Evolutionary conservation across 345 rosid genomes (phyloP).

Genomic region (Passiflora organensis): DNA sequence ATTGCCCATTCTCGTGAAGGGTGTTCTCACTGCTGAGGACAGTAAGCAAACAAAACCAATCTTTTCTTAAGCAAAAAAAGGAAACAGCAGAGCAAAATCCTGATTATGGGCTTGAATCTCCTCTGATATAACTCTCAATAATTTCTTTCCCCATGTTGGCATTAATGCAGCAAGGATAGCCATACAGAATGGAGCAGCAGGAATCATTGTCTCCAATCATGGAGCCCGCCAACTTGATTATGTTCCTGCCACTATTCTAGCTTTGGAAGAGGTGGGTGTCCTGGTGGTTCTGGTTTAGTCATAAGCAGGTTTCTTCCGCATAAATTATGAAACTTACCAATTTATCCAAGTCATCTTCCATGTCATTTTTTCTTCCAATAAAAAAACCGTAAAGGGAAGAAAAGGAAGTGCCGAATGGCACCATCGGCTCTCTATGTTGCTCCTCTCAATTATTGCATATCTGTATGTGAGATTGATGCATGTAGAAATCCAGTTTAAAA

Average conservation of each 20-base stretch:
- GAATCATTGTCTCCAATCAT: constrained; percentile 89
- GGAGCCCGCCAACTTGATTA: constrained; percentile 97
- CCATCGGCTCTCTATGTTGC: too few relatives aligned
- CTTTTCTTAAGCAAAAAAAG: neutral
- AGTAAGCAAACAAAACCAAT: constrained; percentile 35
- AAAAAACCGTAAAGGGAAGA: too few relatives aligned
- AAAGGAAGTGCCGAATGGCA: too few relatives aligned
- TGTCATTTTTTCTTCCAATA: neutral
- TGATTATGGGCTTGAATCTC: neutral
- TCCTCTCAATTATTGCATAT: too few relatives aligned
- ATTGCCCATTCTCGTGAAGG: constrained; percentile 89
- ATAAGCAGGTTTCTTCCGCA: neutral
- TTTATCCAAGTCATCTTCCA: neutral
- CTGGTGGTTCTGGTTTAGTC: neutral
- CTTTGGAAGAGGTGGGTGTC: constrained; percentile 70
- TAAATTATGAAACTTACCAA: neutral
- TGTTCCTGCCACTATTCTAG: constrained; percentile 78
- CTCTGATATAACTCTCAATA: neutral
- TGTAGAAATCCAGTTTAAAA: neutral
- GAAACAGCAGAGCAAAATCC: too few relatives aligned
- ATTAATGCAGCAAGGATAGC: constrained; percentile 59
- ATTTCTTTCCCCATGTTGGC: neutral
- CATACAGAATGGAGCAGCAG: constrained; percentile 71
- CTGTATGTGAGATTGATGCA: too few relatives aligned
- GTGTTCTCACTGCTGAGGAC: constrained; percentile 88